Evolutionary conservation across 352 stramenopile genomes (phyloP).

Genomic region (Phytopythium litorale): DNA sequence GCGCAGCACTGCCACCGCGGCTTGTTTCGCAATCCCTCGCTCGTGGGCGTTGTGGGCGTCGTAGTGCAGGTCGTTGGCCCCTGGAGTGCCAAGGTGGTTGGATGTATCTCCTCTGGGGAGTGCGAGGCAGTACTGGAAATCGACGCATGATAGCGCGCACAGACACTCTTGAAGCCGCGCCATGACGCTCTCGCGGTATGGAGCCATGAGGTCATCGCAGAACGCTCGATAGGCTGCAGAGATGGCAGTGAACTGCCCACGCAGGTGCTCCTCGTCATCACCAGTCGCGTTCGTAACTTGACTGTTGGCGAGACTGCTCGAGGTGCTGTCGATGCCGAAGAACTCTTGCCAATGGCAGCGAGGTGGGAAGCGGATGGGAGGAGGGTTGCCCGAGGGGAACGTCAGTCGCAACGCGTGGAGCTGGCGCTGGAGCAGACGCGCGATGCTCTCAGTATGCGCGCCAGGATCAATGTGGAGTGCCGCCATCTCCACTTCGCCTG

Average conservation of each 20-base stretch:
- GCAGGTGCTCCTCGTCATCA: not conserved
- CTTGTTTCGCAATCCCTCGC: not conserved
- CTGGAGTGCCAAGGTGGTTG: conserved; percentile 10
- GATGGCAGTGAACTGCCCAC: conserved; percentile 27
- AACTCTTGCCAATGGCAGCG: conserved; percentile 56
- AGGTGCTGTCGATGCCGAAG: conserved; percentile 15
- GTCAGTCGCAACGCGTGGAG: conserved; percentile 42
- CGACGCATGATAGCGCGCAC: conserved; percentile 29
- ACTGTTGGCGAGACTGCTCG: not conserved
- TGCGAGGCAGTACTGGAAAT: conserved; percentile 63
- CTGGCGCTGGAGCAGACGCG: conserved; percentile 46
- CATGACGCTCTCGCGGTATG: conserved; percentile 43
- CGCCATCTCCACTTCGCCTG: conserved; percentile 7
- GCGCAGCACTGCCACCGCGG: not conserved
- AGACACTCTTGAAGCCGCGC: conserved; percentile 46
- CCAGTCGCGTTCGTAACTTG: not conserved
- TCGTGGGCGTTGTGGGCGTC: not conserved
- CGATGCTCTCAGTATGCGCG: conserved; percentile 47
- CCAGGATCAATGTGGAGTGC: conserved; percentile 56
- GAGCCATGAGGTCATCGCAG: conserved; percentile 52
- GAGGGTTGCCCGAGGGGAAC: conserved; percentile 33
- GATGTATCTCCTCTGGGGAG: conserved; percentile 25
- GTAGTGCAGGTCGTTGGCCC: not conserved
- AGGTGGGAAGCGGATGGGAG: conserved; percentile 25
- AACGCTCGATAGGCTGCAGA: conserved; percentile 50